Evolutionary conservation across 2,329 filamentous ascomycete species (phyloP).

Genomic region (Fusarium veterinarium): DNA sequence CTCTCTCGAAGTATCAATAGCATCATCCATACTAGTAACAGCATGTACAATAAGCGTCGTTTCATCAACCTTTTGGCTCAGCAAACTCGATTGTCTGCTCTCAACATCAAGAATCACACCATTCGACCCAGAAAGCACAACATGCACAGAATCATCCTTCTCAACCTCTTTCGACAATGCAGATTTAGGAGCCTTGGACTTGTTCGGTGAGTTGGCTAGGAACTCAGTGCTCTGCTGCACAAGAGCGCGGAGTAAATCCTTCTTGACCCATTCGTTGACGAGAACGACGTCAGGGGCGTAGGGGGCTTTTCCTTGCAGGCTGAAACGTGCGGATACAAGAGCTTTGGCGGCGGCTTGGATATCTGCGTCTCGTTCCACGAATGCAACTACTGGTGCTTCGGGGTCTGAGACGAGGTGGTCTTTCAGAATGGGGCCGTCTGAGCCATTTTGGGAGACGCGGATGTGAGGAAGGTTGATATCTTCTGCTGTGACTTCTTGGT

Average conservation of each 20-base stretch:
- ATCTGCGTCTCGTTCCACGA: conserved; percentile 39
- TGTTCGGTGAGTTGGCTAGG: not conserved
- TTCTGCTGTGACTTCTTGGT: not conserved
- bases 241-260: conserved; percentile 28
- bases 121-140: conserved; percentile 15
- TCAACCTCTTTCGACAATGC: conserved; percentile 1
- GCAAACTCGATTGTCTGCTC: conserved; percentile 4
- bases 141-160: conserved; percentile 17
- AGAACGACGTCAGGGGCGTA: conserved; percentile 38
- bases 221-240: conserved; percentile 28
- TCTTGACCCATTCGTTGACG: conserved; percentile 41
- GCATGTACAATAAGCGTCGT: conserved; percentile 19
- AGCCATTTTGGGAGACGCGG: conserved; percentile 12
- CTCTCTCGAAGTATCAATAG: conserved; percentile 14
- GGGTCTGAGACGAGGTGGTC: conserved; percentile 14
- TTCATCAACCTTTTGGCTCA: conserved; percentile 18
- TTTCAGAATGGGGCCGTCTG: not conserved
- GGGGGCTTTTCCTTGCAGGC: conserved; percentile 24
- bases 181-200: not conserved
- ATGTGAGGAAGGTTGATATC: conserved; percentile 17
- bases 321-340: conserved; percentile 27
- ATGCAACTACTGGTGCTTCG: conserved; percentile 13
- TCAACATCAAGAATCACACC: conserved; percentile 25
- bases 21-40: conserved; percentile 33
- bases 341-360: conserved; percentile 31